Percentiles rank a stretch among this genome's conserved stretches.
Evolutionary conservation across 352 stramenopile species (phyloP).

Genomic region (Globisporangium irregulare): DNA sequence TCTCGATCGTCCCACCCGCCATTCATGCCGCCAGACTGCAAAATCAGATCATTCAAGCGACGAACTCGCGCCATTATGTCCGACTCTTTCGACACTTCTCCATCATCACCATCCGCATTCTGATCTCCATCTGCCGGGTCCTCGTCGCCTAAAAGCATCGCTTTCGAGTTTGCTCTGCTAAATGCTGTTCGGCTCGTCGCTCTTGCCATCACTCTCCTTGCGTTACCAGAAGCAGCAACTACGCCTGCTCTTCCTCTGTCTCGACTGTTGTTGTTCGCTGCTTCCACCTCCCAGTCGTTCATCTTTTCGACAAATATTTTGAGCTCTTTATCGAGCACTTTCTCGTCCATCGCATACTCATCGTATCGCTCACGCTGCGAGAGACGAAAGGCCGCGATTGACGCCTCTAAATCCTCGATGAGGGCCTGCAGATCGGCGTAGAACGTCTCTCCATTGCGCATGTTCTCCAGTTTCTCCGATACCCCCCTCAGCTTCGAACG

Average conservation of each 20-base stretch:
- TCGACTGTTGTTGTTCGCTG: not conserved
- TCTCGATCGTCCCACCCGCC: constrained; percentile 62
- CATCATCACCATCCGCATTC: not conserved
- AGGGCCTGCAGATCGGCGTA: constrained; percentile 45
- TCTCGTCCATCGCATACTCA: constrained; percentile 48
- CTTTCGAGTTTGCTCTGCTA: constrained; percentile 2
- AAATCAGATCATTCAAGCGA: constrained; percentile 46
- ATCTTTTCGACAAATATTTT: constrained; percentile 37
- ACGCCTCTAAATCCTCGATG: constrained; percentile 52
- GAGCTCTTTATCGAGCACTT: constrained; percentile 54
- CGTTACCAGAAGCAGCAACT: not conserved
- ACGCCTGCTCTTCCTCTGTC: not conserved
- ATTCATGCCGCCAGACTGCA: constrained; percentile 48
- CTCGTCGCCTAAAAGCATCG: not conserved
- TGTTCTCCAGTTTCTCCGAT: constrained; percentile 40
- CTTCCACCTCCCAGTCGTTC: constrained; percentile 37
- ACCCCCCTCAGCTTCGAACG: constrained; percentile 28
- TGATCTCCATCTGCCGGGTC: not conserved
- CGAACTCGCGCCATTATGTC: constrained; percentile 50
- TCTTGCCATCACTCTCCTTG: not conserved
- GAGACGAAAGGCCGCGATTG: constrained; percentile 33
- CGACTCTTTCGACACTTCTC: constrained; percentile 16
- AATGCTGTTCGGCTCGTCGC: not conserved
- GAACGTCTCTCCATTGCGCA: constrained; percentile 44
- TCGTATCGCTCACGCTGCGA: constrained; percentile 42